Percentiles rank a stretch among this genome's conserved stretches.
Conservation (phyloP, 495 filamentous ascomycete species). For the Penicillium bialowiezense region DNA sequence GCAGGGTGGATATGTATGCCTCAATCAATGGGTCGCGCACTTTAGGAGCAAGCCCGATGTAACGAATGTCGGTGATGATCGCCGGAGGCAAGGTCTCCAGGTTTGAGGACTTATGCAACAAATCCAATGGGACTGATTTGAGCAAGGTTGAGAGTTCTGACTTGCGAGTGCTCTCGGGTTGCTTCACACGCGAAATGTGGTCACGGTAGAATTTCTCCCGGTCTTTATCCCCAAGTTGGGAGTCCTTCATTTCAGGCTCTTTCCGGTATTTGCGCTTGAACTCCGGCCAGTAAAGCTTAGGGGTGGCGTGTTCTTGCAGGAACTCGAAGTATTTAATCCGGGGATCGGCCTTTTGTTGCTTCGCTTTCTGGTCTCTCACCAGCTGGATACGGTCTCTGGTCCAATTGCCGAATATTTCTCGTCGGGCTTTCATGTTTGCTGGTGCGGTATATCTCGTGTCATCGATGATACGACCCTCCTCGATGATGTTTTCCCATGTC, state of each 20-base stretch:
- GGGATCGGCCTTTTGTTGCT: constrained; percentile 81
- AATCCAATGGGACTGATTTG: constrained; percentile 60
- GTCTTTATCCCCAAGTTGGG: constrained; percentile 76
- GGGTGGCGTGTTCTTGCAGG: constrained; percentile 73
- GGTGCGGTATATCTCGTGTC: constrained; percentile 85
- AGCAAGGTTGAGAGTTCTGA: constrained; percentile 77
- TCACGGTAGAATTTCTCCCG: constrained; percentile 90
- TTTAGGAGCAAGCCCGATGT: constrained; percentile 69
- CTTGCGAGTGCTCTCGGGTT: constrained; percentile 70
- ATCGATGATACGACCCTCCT: constrained; percentile 77
- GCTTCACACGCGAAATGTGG: constrained; percentile 74
- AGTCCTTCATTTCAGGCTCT: constrained; percentile 75
- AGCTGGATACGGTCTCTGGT: constrained; percentile 65
- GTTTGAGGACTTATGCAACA: constrained; percentile 64
- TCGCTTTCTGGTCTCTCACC: constrained; percentile 68
- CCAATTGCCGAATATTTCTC: constrained; percentile 82
- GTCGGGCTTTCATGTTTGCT: constrained; percentile 73
- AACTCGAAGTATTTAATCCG: constrained; percentile 80
- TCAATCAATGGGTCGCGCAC: constrained; percentile 72
- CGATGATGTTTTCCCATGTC: constrained; percentile 85
- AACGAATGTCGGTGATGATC: constrained; percentile 74
- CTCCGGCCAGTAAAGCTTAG: constrained; percentile 94
- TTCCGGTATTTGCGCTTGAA: constrained; percentile 89
- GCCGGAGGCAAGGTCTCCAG: constrained; percentile 62
- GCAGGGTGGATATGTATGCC: constrained; percentile 70